Base-by-base conservation (phyloP, 768 basidiomycete genomes). In the Tricholomella constricta region DNA sequence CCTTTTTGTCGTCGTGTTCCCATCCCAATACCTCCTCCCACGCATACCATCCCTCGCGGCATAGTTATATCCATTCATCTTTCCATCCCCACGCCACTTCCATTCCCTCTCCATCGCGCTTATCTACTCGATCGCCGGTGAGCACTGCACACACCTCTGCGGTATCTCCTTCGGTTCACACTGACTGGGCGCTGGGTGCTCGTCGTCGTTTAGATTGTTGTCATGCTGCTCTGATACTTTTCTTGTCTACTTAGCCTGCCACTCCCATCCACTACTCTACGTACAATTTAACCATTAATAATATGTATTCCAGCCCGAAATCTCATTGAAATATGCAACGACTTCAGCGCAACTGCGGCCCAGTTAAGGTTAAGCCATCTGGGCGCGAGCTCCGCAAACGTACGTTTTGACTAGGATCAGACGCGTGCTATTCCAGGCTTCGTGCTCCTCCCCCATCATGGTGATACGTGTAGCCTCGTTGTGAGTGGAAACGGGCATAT, bases 191-290 rank as follows among this genome's bases (percentile, higher is more conserved):
- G 36, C 34, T 37, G 36, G 45, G 47, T 36, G 19, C 35, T 48
- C 41, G 22, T 25, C 31, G 40, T 48, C 29, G 27, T 42, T 45
- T 55, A 58, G 48, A 52, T 47, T 31, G 35, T 41, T 55, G 34
- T 61, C 40, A 53, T 35, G 51, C 57, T 58, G 32, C 46, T 48
- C 32, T 58, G 27, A 50, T 56, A 40, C 40, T 22, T 52, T 51
- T 51, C 51, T 61, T 57, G 57, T 54, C 57, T 59, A 54, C 48
- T 52, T 48, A 38, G 38, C 57, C 49, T 47, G 41, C 40, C 31
- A 22, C 22, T 47, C 27, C 58, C 43, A 53, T 56, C 56, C 57
- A 43, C 22, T 48, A 52, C 23, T 48, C 45, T 53, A 56, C 54
- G 48, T 54, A 55, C 34, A 41, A 31, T 22, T 3, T 29, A 40